Evolutionary conservation across 2,329 filamentous ascomycete species (phyloP), one percentile per base, ranked within the genome.

Genomic region (Trichoderma pleuroti): DNA sequence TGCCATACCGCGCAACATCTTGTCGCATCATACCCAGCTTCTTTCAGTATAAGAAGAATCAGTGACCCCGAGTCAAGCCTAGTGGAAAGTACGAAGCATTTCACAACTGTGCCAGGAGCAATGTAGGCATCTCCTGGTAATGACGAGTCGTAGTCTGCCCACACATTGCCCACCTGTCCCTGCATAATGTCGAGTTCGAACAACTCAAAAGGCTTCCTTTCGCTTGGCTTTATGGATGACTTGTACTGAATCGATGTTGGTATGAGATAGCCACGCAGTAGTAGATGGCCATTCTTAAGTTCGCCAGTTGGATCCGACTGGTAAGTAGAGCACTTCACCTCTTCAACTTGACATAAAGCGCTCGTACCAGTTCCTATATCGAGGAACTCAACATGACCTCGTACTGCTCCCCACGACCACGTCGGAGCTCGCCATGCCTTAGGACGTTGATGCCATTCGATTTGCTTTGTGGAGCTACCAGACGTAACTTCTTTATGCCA

Each of bases 361-460:
- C 14, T 16, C 12, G 57, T 30, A 28, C 70, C 72, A 10, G 10
- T 24, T 32, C 36, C 52, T 6, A 66, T 28, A 26, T 72, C 10
- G n/a, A 66, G 57, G 24, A 67, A 72, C 10, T 68, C 32, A 16
- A 72, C 26, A 7, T 56, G 67, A 14, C 46, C 39, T 6, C n/a
- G 21, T 28, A 46, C 49, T 11, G 72, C 66, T 16, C 69, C 71
- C 72, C 72, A 73, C 11, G 71, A 73, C 72, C 72, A 73, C n/a
- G 68, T 68, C 14, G 72, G 72, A n/a, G 72, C 71, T 71, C 69
- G 66, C 68, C 69, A 73, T 36, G 30, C 26, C 28, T 26, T 14
- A 2, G 70, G 71, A 8, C 71, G 52, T 26, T 46, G n/a, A 8
- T 36, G 11, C 72, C 70, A 64, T 30, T 30, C 28, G 16, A 14